Base-by-base conservation (phyloP, 805 yeast genomes). In the Yarrowia alimentaria region DNA sequence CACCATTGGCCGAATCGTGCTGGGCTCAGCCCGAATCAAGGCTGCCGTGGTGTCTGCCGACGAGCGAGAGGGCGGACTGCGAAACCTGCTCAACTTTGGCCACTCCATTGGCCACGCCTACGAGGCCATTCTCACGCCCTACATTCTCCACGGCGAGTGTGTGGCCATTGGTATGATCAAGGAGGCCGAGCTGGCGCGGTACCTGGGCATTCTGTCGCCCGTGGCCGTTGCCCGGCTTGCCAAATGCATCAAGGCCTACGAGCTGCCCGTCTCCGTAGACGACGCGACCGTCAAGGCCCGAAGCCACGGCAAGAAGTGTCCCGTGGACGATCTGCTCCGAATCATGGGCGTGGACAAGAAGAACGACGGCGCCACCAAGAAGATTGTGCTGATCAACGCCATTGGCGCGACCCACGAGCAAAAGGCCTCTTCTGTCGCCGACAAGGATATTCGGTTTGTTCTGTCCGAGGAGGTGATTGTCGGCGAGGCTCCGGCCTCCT, bases 101-200 rank as follows among this genome's bases (percentile, higher is more conserved):
- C 99, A 93, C 67, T 79, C 96, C 21, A 90, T 93, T 60, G 99
- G 99, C 35, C 99, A 93, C 66, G 99, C 99, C 16, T 89, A 85
- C 57, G 99, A 93, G 71, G 98, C 99, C n/a, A 81, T 93, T 26
- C 74, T 93, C 56, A 90, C 98, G 4, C 99, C 99, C 7, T 88
- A 90, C 66, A 93, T 95, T 18, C 75, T 93, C 35, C 99, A 93
- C 63, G 99, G 99, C 54, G 99, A 93, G 69, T 93, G 99, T 76
- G 99, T 93, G n/a, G 77, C 98, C n/a, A 77, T 93, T 55, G 99
- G 99, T 57, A 85, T 89, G 77, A 82, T 93, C 25, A 77, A 81
- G 61, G 99, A 93, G 68, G 98, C 98, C 4, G 99, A 93, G 68
- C 75, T 93, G 57, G 77, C 96, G n/a, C 79, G 99, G 62, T 88